Percentiles rank a stretch among this genome's conserved stretches.
Conservation (phyloP, 371 early-diverging fungal genomes). For the Blakeslea trispora region DNA sequence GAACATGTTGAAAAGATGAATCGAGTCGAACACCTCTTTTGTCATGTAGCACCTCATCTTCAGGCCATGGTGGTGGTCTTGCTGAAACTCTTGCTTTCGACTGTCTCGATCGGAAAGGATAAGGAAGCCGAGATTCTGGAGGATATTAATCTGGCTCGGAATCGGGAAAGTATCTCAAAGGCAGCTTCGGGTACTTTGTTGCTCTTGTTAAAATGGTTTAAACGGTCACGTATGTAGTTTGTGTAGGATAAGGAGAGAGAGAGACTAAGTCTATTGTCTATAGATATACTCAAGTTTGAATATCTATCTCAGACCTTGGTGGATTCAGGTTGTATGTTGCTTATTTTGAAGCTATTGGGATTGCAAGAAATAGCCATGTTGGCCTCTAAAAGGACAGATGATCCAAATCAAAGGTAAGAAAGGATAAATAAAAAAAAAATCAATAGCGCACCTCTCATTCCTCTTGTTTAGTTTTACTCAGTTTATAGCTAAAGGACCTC, state of each 20-base stretch:
- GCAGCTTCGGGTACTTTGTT: slow-evolving; percentile 73
- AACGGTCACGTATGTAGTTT: slow-evolving; percentile 67
- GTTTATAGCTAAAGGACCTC: slow-evolving; percentile 4
- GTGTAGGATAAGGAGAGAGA: too few species aligned
- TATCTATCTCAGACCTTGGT: slow-evolving; percentile 76
- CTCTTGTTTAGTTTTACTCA: slow-evolving; percentile 29
- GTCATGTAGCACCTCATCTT: slow-evolving; percentile 44
- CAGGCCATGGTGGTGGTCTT: slow-evolving; percentile 55
- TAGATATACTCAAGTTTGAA: slow-evolving; percentile 77
- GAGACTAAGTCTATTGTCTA: background rate
- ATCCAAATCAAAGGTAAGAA: slow-evolving; percentile 47
- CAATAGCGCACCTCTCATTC: too few species aligned
- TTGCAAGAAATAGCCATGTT: slow-evolving; percentile 67
- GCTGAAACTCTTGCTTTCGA: slow-evolving; percentile 47
- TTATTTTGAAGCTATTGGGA: slow-evolving; percentile 81
- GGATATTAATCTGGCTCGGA: slow-evolving; percentile 55
- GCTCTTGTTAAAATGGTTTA: slow-evolving; percentile 69
- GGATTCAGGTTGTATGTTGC: slow-evolving; percentile 80
- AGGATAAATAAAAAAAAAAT: too few species aligned
- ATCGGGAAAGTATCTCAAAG: slow-evolving; percentile 77
- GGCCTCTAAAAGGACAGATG: slow-evolving; percentile 59
- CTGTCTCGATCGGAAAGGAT: slow-evolving; percentile 30
- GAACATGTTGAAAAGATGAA: slow-evolving; percentile 1
- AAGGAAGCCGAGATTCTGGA: slow-evolving; percentile 39
- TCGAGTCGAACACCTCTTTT: slow-evolving; percentile 27